These are phyloP conservation scores for Primulina eburnea DNA, from an alignment of 257 asterid genomes.

Conservation along the genomic window DNA sequence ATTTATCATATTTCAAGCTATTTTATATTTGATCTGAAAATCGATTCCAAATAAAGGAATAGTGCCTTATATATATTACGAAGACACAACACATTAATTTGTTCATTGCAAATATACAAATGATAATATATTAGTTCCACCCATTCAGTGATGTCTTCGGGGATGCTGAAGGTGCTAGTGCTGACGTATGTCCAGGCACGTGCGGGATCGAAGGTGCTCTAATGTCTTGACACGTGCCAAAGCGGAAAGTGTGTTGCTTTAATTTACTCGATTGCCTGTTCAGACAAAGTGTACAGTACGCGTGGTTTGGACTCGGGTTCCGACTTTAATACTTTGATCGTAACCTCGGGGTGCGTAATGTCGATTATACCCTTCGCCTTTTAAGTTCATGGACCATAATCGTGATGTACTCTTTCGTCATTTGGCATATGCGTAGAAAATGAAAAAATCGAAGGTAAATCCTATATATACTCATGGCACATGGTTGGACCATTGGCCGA, in stretches of 20 bases:
- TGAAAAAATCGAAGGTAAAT: not conserved
- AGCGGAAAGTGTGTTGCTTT: conserved; percentile 18
- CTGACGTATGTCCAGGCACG: conserved; percentile 35
- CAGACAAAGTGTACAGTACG: conserved; percentile 49
- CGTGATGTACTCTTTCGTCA: conserved; percentile 29
- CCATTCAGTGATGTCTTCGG: no score
- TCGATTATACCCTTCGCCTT: conserved; percentile 27
- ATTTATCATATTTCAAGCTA: no score
- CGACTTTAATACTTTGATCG: conserved; percentile 3
- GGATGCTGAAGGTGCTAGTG: no score
- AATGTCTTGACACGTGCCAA: conserved; percentile 32
- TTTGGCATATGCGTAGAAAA: conserved; percentile 13
- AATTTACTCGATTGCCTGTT: conserved; percentile 23
- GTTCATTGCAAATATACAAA: no score
- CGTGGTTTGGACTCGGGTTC: conserved; percentile 50
- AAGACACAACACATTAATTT: no score
- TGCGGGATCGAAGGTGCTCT: conserved; percentile 13
- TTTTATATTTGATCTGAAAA: no score
- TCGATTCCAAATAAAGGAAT: no score
- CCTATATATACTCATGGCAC: not conserved
- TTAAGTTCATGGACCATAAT: not conserved
- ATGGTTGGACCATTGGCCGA: not conserved
- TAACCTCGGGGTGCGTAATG: conserved; percentile 26
- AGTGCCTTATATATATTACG: no score
- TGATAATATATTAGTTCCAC: no score